These are phyloP conservation scores for Penicillium janthinellum DNA, from an alignment of 2,329 filamentous ascomycete genomes.

Conservation along the genomic window DNA sequence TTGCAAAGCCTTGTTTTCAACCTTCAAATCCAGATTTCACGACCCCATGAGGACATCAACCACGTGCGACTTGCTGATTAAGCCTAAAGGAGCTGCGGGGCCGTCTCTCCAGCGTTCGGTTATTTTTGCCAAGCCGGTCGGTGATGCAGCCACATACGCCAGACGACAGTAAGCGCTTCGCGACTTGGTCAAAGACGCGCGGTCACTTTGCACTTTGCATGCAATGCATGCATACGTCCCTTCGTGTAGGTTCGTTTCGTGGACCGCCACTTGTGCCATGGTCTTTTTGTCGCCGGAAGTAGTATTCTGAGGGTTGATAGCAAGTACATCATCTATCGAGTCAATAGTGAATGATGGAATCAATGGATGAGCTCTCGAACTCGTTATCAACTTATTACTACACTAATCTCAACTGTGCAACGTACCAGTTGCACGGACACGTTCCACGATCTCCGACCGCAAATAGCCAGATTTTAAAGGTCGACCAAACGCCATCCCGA, in stretches of 20 bases:
- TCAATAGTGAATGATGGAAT: not conserved
- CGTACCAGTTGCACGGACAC: too few species aligned
- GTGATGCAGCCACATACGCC: not conserved
- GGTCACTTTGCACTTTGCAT: not conserved
- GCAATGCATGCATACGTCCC: not conserved
- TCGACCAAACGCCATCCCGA: not conserved
- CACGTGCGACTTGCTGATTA: not conserved
- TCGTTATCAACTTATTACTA: not conserved
- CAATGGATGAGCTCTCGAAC: not conserved
- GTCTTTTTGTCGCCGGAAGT: too few species aligned
- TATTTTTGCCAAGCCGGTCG: not conserved
- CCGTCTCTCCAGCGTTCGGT: not conserved
- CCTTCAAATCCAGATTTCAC: not conserved
- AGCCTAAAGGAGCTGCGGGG: not conserved
- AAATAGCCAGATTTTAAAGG: slow-evolving; percentile 1
- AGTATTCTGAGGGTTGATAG: too few species aligned
- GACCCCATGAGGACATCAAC: not conserved
- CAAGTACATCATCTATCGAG: too few species aligned
- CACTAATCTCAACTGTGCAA: not conserved
- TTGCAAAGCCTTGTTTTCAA: not conserved
- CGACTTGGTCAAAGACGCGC: not conserved
- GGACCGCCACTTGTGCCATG: not conserved
- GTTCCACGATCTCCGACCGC: not conserved
- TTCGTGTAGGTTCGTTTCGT: not conserved
- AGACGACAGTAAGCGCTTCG: not conserved